Conservation (phyloP, 306 rosid genomes). For the Astragalus glycyphyllos region DNA sequence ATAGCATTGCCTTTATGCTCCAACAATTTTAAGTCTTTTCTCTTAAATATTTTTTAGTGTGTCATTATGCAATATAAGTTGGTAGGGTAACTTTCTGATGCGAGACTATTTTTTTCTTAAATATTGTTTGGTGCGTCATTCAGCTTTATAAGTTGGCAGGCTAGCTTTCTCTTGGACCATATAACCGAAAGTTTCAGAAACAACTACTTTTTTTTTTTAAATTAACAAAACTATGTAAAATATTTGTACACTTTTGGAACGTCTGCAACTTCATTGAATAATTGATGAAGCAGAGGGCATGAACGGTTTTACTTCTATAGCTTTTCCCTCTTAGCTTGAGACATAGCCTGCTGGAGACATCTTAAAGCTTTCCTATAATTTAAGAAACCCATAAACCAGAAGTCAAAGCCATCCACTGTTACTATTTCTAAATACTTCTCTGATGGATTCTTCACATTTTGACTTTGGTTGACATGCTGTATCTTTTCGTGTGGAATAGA, state of each 20-base stretch:
- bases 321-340: conserved; percentile 35
- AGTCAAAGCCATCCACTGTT: conserved; percentile 27
- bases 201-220: neutral
- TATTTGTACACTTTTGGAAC: conserved; percentile 42
- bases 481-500: conserved; percentile 36
- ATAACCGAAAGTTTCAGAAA: conserved; percentile 29
- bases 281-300: conserved; percentile 36
- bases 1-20: no score
- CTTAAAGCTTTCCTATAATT: conserved; percentile 9
- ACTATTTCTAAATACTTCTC: conserved; percentile 34
- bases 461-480: conserved; percentile 28
- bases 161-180: neutral
- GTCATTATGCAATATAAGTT: no score
- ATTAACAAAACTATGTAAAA: conserved; percentile 42
- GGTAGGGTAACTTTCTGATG: no score
- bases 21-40: no score
- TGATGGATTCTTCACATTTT: conserved; percentile 29
- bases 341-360: conserved; percentile 42
- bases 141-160: no score
- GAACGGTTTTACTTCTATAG: conserved; percentile 3
- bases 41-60: no score
- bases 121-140: no score
- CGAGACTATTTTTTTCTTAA: no score
- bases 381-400: conserved; percentile 37
- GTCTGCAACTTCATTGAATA: conserved; percentile 20